Percentiles rank a stretch among this genome's conserved stretches.
phyloP scores from a whole-genome alignment of 2,329 filamentous ascomycete species.

The Periconia sp. region DNA sequence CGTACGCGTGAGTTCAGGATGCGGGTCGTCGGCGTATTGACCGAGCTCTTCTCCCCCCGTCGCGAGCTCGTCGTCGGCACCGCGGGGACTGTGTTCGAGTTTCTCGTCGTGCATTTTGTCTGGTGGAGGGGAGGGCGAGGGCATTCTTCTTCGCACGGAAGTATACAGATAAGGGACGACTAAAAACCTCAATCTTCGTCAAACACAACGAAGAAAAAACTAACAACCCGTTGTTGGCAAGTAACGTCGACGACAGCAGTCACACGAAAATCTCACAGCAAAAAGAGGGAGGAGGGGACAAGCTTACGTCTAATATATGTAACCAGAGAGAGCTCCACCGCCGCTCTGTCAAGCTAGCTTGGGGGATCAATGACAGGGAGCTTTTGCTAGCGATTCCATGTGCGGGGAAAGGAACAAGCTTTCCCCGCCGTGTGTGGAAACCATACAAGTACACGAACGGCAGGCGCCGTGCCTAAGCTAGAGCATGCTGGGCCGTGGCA shows the following conservation, averaged over 20 bases:
- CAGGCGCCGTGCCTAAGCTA: too few relatives aligned
- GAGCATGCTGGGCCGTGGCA: too few relatives aligned
- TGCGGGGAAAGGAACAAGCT: neutral
- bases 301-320: neutral
- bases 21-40: conserved; percentile 1
- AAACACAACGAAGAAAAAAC: neutral
- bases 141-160: neutral
- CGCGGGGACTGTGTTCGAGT: conserved; percentile 12
- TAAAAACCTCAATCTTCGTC: neutral
- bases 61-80: conserved; percentile 11
- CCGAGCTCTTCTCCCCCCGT: conserved; percentile 24
- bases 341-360: neutral
- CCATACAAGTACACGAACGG: neutral
- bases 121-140: neutral
- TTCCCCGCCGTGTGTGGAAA: neutral
- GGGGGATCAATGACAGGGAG: neutral
- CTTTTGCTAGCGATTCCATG: too few relatives aligned
- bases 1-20: conserved; percentile 21
- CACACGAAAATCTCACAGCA: too few relatives aligned
- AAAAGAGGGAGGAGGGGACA: too few relatives aligned
- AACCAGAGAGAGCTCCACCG: too few relatives aligned
- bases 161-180: neutral
- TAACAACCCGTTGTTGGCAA: neutral
- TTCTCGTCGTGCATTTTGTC: conserved; percentile 30
- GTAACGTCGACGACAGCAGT: neutral